Base-by-base conservation (phyloP, 345 rosid genomes). In the Zanthoxylum bungeanum region DNA sequence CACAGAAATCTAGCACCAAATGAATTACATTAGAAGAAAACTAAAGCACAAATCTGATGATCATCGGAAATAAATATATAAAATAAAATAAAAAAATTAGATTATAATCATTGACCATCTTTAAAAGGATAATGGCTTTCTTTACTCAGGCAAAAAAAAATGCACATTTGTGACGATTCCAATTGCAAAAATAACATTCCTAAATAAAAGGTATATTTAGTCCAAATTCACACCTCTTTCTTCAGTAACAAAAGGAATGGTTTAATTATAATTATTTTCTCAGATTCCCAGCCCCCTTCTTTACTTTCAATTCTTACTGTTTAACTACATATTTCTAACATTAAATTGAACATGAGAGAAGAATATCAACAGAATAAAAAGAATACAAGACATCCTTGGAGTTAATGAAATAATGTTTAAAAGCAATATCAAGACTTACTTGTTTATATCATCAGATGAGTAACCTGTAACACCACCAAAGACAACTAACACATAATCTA, bases 381-480 rank as follows among this genome's bases (percentile, higher is more conserved):
- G 4, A 49, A 66, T 31, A 16, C 27, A 47, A 66, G 1, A 21
- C 7, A 47, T 31, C 3, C 21, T 33, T 31, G 36, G 12, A 49
- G 39, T 6, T 31, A 27, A 34, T 33, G 21, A 16, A 46, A 27
- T 31, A 44, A 36, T 9, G 56, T 70, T 49, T 14, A 47, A 47
- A 73, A 42, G 42, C 11, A 27, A 60, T 16, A 39, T 31, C 17
- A 49, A 64, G 72, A 67, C 93, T 86, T 81, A 95, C 99, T 95
- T 95, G 82, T 95, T 95, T 74, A 95, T 95, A 77, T 95, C 99
- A 82, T 95, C 99, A n/a, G 99, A 95, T 60, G 99, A 95, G 82
- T 95, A 95, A 42, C 99, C 99, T 9, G 99, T 88, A 71, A 95
- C 98, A 62, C 99, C 99, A 39, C 99, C 99, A 80, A 95, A 95